These are phyloP conservation scores for Pinus tabuliformis DNA, from an alignment of 75 land plant genomes.

Conservation along the genomic window DNA sequence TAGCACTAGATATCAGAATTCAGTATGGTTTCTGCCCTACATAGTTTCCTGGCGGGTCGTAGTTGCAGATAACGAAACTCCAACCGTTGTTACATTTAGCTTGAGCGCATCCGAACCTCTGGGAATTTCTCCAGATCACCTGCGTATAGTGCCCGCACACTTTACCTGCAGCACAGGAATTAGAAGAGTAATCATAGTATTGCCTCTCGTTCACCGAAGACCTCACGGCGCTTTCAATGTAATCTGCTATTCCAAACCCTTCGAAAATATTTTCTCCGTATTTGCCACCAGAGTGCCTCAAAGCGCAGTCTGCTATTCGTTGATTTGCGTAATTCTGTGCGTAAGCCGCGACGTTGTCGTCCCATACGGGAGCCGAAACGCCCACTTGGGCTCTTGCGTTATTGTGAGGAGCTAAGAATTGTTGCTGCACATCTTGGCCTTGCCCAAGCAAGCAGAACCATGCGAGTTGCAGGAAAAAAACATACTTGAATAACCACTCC, in stretches of 20 bases:
- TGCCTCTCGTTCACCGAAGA: conserved; percentile 13
- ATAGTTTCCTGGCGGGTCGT: conserved; percentile 45
- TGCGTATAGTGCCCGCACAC: conserved; percentile 25
- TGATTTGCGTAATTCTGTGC: conserved; percentile 10
- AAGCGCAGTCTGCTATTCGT: too few relatives aligned
- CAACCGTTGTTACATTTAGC: conserved; percentile 11
- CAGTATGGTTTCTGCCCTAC: conserved; percentile 2
- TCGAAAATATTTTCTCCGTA: conserved; percentile 50
- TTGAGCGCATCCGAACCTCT: conserved; percentile 25
- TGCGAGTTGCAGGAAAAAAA: too few relatives aligned
- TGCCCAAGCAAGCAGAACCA: too few relatives aligned
- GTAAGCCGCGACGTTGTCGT: conserved; percentile 39
- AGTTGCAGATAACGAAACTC: conserved; percentile 11
- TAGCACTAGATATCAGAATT: neutral
- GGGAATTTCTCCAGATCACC: neutral
- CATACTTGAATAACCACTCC: too few relatives aligned
- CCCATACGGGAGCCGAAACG: conserved; percentile 19
- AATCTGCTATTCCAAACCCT: conserved; percentile 51
- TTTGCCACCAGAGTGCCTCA: too few relatives aligned
- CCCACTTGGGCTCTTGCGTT: too few relatives aligned
- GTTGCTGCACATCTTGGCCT: too few relatives aligned
- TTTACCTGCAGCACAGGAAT: conserved; percentile 20
- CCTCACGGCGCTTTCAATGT: conserved; percentile 26
- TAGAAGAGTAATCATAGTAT: conserved; percentile 24
- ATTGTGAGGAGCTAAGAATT: too few relatives aligned